A percentile compares a stretch with the other conserved stretches of the same genome.
Conservation (phyloP, 257 asterid species). For the Penstemon eatonii region DNA sequence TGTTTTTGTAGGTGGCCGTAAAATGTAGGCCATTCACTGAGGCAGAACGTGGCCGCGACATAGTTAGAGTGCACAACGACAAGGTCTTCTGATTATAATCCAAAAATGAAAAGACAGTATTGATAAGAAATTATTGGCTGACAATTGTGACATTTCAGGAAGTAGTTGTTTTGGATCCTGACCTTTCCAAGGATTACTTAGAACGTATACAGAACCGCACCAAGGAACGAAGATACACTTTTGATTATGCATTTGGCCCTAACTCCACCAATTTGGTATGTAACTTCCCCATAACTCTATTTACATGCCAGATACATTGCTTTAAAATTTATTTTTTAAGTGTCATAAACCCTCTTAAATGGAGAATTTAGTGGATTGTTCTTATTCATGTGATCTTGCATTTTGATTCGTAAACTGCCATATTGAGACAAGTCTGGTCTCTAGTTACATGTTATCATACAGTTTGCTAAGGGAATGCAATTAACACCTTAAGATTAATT, state of each 20-base stretch:
- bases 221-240: constrained; percentile 72
- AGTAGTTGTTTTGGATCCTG: constrained; percentile 89
- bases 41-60: constrained; percentile 67
- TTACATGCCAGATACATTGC: constrained; percentile 3
- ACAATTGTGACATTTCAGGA: constrained; percentile 54
- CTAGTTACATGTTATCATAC: constrained; percentile 3
- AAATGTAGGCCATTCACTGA: constrained; percentile 88
- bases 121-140: constrained; percentile 18
- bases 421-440: constrained; percentile 10
- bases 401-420: background rate
- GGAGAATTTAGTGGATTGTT: constrained; percentile 5
- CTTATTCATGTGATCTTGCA: constrained; percentile 4
- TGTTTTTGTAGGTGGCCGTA: constrained; percentile 66
- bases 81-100: constrained; percentile 48
- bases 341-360: background rate
- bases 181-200: constrained; percentile 81
- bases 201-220: constrained; percentile 80
- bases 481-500: constrained; percentile 4
- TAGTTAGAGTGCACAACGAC: constrained; percentile 72
- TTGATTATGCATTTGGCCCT: constrained; percentile 87
- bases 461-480: constrained; percentile 12
- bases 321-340: background rate
- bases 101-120: constrained; percentile 10
- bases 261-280: constrained; percentile 67
- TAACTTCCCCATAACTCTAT: background rate